phyloP scores from a whole-genome alignment of 2,329 filamentous ascomycete genomes.

The Penicillium sp. region DNA sequence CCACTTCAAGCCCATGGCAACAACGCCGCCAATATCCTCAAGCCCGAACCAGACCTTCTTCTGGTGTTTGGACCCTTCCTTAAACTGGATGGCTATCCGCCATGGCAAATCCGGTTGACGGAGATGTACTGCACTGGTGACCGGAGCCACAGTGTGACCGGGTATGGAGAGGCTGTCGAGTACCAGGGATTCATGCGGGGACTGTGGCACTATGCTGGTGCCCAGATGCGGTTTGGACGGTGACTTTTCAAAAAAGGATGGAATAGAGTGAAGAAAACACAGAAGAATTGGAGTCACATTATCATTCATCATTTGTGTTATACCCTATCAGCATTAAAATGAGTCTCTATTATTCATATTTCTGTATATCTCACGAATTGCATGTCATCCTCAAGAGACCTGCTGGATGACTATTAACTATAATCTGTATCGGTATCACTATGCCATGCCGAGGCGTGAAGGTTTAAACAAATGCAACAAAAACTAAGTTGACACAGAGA shows the following conservation, averaged over 20 bases:
- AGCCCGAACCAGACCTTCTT: constrained; percentile 84
- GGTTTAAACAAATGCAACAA: no score
- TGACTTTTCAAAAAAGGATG: constrained; percentile 26
- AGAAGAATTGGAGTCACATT: no score
- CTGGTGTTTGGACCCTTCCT: constrained; percentile 82
- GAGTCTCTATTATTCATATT: constrained; percentile 2
- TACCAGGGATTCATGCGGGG: constrained; percentile 91
- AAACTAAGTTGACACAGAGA: no score
- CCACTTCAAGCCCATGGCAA: constrained; percentile 20
- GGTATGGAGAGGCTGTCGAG: constrained; percentile 59
- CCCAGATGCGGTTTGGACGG: constrained; percentile 80
- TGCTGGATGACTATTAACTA: constrained; percentile 4
- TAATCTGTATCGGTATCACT: constrained; percentile 10
- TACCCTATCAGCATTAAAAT: constrained; percentile 12
- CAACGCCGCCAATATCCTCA: constrained; percentile 50
- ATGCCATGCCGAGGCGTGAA: constrained; percentile 9
- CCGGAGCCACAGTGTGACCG: constrained; percentile 37
- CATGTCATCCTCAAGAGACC: not conserved
- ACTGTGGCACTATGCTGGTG: constrained; percentile 77
- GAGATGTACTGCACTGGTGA: constrained; percentile 74
- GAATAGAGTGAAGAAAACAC: no score
- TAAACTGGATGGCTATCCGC: constrained; percentile 85
- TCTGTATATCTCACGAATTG: constrained; percentile 1
- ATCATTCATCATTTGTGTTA: constrained; percentile 10
- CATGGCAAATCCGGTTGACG: constrained; percentile 91